A percentile compares a stretch with the other conserved stretches of the same genome.
These are phyloP conservation scores for Penicillium flavigenum DNA, from an alignment of 495 filamentous ascomycete genomes.

Conservation along the genomic window DNA sequence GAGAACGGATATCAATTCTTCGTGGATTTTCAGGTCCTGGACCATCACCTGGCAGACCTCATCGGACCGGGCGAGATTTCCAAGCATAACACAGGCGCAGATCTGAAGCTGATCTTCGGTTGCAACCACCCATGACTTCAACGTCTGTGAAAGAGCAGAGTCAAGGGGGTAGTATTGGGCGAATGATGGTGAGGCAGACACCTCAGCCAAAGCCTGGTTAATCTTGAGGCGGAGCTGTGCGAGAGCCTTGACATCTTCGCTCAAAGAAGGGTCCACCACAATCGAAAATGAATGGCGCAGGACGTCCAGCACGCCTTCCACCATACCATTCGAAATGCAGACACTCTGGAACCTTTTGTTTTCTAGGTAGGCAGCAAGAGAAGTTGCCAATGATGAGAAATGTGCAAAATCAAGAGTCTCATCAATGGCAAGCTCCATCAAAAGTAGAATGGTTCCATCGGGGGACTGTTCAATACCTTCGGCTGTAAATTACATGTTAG, in stretches of 20 bases:
- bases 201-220: constrained; percentile 59
- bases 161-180: constrained; percentile 49
- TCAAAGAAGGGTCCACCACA: constrained; percentile 27
- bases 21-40: constrained; percentile 51
- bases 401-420: constrained; percentile 29
- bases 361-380: constrained; percentile 36
- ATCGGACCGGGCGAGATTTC: constrained; percentile 75
- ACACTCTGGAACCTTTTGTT: constrained; percentile 42
- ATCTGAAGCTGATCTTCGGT: constrained; percentile 60
- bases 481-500: constrained; percentile 25
- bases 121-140: constrained; percentile 55
- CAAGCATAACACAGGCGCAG: constrained; percentile 73
- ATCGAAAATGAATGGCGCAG: constrained; percentile 35
- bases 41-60: constrained; percentile 59
- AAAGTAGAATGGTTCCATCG: constrained; percentile 40
- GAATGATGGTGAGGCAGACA: constrained; percentile 61
- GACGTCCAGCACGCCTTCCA: constrained; percentile 34
- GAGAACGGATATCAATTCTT: constrained; percentile 55
- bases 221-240: constrained; percentile 54
- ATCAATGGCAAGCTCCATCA: constrained; percentile 35
- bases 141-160: constrained; percentile 46
- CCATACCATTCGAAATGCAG: constrained; percentile 39
- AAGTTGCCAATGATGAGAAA: constrained; percentile 36
- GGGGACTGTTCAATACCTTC: constrained; percentile 41
- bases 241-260: constrained; percentile 52